Conservation (phyloP, 225 moss, liverwort and hornwort genomes). For the Sphagnum tenellum region DNA sequence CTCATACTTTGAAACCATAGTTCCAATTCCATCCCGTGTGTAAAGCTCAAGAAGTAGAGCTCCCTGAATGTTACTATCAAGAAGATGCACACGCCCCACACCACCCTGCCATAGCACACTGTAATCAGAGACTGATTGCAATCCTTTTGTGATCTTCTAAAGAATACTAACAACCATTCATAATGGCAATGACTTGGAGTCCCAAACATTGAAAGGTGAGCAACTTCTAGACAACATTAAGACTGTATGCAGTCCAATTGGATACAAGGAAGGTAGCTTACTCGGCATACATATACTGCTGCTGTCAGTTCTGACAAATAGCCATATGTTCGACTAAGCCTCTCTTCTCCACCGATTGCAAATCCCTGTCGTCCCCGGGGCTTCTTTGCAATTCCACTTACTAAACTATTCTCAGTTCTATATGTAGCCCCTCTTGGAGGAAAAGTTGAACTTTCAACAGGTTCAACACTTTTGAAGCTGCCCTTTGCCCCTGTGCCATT, state of each 20-base stretch:
- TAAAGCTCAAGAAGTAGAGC: slow-evolving; percentile 85
- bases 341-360: slow-evolving; percentile 89
- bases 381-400: neutral
- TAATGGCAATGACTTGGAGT: neutral
- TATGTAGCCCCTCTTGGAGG: too few relatives aligned
- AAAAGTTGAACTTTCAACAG: too few relatives aligned
- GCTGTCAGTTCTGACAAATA: slow-evolving; percentile 82
- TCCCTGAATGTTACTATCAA: slow-evolving; percentile 77
- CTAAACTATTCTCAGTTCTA: neutral
- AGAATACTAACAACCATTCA: neutral
- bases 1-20: slow-evolving; percentile 46
- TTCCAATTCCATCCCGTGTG: slow-evolving; percentile 89
- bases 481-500: neutral
- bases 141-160: neutral
- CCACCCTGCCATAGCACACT: slow-evolving; percentile 50
- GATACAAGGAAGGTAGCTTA: slow-evolving; percentile 20
- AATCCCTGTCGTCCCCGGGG: slow-evolving; percentile 45
- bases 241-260: neutral
- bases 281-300: slow-evolving; percentile 83
- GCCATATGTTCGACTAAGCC: slow-evolving; percentile 51
- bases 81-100: slow-evolving; percentile 78
- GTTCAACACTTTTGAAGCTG: too few relatives aligned
- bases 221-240: neutral
- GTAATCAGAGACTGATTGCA: neutral
- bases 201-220: neutral